Base-by-base conservation (phyloP, 2,329 filamentous ascomycete species). In the Alternaria sp. region DNA sequence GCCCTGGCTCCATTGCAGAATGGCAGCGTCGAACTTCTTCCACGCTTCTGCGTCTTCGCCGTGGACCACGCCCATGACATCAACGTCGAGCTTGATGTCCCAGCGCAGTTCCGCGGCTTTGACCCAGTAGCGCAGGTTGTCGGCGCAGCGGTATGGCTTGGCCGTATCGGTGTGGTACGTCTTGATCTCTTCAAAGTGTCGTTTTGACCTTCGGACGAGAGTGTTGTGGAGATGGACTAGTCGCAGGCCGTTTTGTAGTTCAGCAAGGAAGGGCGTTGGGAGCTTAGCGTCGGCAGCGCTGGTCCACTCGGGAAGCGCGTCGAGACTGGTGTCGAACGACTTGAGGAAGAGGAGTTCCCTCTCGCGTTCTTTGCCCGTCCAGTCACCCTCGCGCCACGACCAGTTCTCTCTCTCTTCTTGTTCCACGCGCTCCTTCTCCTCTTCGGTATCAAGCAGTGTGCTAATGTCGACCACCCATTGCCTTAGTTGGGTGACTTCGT, bases 21-120 rank as follows among this genome's bases (percentile, higher is more conserved):
- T 84, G 28, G 93, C 93, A 6, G 87, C 84, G 76, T 99, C 94
- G 66, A 99, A 96, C 57, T 89, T 87, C 53, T 86, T 82, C 94
- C 94, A 97, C 12, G 89, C 88, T 54, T 87, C 84, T 1, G 85
- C 85, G 51, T 87, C 85, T 61, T 85, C 90, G 73, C 90, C 90
- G 74, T 94, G 91, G 22, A 97, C 94, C 8, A 97, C 86, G 28
- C 90, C 93, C 79, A 96, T 90, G 22, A 94, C 92, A 73, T 97
- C 93, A 55, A 97, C 85, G 65, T 90, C 87, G 53, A 98, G 84
- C 68, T 91, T 86, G 40, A 94, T 87, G 80, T 98, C 95, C 90
- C 94, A 99, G 57, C 95, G 89, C 60, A 98, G 84, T 81, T 99
- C 94, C 8, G 94, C 93, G 1, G 94, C 95, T 82, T 99, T 99